Evolutionary conservation across 2,329 filamentous ascomycete genomes (phyloP), one percentile per base, ranked within the genome.

Genomic region (Penicillium sp.): DNA sequence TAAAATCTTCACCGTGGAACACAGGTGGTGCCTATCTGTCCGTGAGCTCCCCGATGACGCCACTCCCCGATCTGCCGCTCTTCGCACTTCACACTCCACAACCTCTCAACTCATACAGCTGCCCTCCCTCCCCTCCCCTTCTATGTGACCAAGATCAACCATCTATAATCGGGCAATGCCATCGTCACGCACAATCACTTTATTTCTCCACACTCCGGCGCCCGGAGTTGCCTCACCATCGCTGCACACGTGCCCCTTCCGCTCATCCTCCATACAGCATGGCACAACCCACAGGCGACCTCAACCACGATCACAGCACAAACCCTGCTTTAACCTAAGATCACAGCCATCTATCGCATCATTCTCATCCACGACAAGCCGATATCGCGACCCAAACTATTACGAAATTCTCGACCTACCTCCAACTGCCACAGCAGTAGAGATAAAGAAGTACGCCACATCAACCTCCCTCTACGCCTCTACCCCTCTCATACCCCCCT

Each of bases 401-500:
- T 99, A 99, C 73, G 88, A 93, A 64, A 85, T 86, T 38, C 81
- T 99, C 47, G 82, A 86, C 39, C 72, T 99, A n/a, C 74, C 83
- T 0, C 79, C 81, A 39, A 81, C 82, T 58, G 92, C 93, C 38
- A 84, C 88, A 15, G 75, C 82, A 1, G 77, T 79, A 8, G 90
- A 96, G 48, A 92, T 97, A 56, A 97, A 97, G 74, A 93, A 89
- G 87, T 90, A 69, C 33, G 56, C 29, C 15, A 33, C 42, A n/a
- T 16, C 42, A 8, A 28, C 16, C 24, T 21, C 28, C 26, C 3
- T 28, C 26, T 28, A 28, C 28, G 1, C 34, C 7, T 4, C 1
- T 26, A 4, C 24, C 24, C 24, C 24, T 5, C 23, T 41, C 43
- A n/a, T 45, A 43, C 54, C 23, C 42, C 51, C 16, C 18, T 26